Conservation (phyloP, 2,329 filamentous ascomycete genomes). For the Plenodomus biglobosus region DNA sequence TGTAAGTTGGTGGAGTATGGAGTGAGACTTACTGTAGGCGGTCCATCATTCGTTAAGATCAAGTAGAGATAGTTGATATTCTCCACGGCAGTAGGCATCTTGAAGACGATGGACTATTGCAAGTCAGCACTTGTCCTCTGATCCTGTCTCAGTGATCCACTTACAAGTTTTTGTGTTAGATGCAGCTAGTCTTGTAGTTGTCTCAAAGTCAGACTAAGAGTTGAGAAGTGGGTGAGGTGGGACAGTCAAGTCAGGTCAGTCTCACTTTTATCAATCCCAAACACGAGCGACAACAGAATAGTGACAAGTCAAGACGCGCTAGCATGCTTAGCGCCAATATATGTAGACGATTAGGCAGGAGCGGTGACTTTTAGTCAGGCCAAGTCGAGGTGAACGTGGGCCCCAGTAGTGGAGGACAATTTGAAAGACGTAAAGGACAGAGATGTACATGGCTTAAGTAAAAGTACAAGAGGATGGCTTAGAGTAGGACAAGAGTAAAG, state of each 20-base stretch:
- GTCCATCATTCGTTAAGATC: conserved; percentile 29
- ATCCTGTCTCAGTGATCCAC: not conserved
- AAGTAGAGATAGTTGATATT: conserved; percentile 37
- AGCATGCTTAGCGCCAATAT: conserved; percentile 6
- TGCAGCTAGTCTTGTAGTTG: not conserved
- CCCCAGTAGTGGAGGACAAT: not conserved
- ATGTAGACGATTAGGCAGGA: not conserved
- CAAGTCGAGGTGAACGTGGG: conserved; percentile 15
- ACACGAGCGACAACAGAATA: conserved; percentile 2
- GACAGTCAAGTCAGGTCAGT: conserved; percentile 1
- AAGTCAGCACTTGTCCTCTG: not conserved
- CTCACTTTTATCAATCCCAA: conserved; percentile 10
- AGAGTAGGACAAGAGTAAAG: no score
- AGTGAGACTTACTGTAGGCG: conserved; percentile 19
- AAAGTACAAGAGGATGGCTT: not conserved
- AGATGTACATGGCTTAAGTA: not conserved
- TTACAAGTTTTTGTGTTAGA: not conserved
- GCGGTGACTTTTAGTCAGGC: conserved; percentile 5
- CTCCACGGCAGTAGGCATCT: conserved; percentile 35
- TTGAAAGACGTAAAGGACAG: not conserved
- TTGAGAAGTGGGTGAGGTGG: conserved; percentile 2
- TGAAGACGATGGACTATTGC: not conserved
- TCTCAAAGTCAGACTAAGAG: not conserved
- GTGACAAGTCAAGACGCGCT: conserved; percentile 10
- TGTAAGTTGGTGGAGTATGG: not conserved